Conservation (phyloP, 1,284 basidiomycete genomes). For the Malassezia vespertilionis region DNA sequence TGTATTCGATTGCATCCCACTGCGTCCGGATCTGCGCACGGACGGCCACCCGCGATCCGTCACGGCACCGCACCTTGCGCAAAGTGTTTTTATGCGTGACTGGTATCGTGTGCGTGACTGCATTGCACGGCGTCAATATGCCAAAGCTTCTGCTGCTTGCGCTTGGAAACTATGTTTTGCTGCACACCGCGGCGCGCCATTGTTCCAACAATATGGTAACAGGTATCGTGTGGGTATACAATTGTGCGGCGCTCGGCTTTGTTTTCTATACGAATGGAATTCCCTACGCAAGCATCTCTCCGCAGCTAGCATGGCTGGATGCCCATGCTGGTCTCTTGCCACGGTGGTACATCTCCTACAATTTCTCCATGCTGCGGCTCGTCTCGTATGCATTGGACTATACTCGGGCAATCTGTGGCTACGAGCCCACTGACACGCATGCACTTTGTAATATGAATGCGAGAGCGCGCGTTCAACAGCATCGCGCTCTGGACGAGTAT, state of each 20-base stretch:
- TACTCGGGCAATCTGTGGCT: conserved; percentile 57
- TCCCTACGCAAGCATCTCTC: conserved; percentile 56
- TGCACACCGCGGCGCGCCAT: conserved; percentile 4
- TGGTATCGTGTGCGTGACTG: conserved; percentile 61
- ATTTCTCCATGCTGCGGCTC: conserved; percentile 89
- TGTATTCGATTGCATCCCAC: conserved; percentile 37
- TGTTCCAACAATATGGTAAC: no score
- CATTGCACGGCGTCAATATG: conserved; percentile 73
- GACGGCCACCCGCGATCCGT: neutral
- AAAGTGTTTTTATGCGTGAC: conserved; percentile 51
- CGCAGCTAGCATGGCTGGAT: conserved; percentile 60
- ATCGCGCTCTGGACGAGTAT: conserved; percentile 51
- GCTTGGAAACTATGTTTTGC: conserved; percentile 60
- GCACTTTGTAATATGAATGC: conserved; percentile 1
- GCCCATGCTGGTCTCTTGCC: conserved; percentile 60
- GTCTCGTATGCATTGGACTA: conserved; percentile 87
- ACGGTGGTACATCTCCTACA: conserved; percentile 87
- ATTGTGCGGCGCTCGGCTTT: conserved; percentile 55
- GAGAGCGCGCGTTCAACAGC: conserved; percentile 17
- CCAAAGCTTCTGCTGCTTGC: conserved; percentile 70
- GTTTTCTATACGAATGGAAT: conserved; percentile 65
- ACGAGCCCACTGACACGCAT: neutral
- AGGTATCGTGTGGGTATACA: conserved; percentile 59
- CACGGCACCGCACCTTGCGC: neutral
- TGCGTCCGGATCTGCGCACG: conserved; percentile 22